Evolutionary conservation across 2,329 filamentous ascomycete species (phyloP), one percentile per base, ranked within the genome.

Genomic region (Colletotrichum paranaense): DNA sequence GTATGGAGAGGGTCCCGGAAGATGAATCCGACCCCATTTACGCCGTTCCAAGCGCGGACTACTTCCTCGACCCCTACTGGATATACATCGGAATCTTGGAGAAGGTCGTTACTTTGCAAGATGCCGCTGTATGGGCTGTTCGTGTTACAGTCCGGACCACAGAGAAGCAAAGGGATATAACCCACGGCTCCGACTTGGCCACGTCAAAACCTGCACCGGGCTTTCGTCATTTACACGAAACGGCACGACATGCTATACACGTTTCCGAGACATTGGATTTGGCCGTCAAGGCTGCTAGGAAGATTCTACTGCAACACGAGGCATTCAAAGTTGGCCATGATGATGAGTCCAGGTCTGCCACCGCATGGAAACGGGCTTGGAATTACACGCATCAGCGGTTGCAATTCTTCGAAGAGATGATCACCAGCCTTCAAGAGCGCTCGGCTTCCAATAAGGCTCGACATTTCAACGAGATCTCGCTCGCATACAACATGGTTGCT

Each of bases 381-480:
- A 72, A 76, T 12, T 75, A 77, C 5, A 78, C 84, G 1, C 78
- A 80, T 28, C 74, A 80, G 35, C 76, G 80, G 4, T 77, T 87
- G 5, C 69, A 76, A 0, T 83, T 80, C 66, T 79, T 76, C 49
- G 77, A 81, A 32, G 78, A 81, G 22, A 79, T 84, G 19, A 63
- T 85, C 1, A 72, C 76, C 19, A 83, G 80, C 63, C 78, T 86
- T 0, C 79, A 80, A 2, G 74, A 78, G 12, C 81, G 86, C 14
- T 81, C 84, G 0, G 72, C 73, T 0, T 81, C 85, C 0, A 86
- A 84, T 76, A 81, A 82, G 14, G 79, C 84, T 16, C 75, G 90
- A 71, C 81, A 92, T 77, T 62, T 87, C 79, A 79, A 91, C 81
- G 79, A 92, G 85, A 84, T 92, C 80, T 80, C 91, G 69, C 82